A percentile compares a stretch with the other conserved stretches of the same genome.
phyloP scores from a whole-genome alignment of 2,329 filamentous ascomycete genomes.

The Scytalidium sp. region DNA sequence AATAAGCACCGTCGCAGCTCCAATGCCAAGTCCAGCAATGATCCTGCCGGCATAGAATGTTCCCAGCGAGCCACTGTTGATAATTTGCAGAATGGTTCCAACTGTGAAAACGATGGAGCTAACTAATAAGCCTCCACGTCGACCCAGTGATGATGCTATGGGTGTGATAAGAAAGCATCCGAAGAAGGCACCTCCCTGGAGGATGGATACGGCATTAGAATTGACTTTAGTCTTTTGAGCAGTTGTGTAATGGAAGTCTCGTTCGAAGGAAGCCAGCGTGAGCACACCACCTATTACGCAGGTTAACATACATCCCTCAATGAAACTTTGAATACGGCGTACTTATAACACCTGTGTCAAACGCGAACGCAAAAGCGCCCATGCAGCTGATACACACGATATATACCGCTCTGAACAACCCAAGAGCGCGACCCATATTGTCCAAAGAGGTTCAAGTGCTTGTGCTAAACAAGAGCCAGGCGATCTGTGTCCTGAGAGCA shows the following conservation, averaged over 20 bases:
- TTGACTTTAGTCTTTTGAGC: constrained; percentile 37
- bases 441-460: too few species aligned
- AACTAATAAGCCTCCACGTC: constrained; percentile 39
- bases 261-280: constrained; percentile 38
- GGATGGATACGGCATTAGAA: constrained; percentile 39
- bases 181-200: constrained; percentile 48
- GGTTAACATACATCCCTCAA: too few species aligned
- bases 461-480: too few species aligned
- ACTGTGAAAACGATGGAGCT: constrained; percentile 38
- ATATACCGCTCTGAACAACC: too few species aligned
- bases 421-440: too few species aligned
- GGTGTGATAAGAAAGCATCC: constrained; percentile 49
- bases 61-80: constrained; percentile 41
- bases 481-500: too few species aligned
- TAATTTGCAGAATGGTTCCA: constrained; percentile 41
- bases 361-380: too few species aligned
- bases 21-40: constrained; percentile 44
- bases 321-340: too few species aligned
- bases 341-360: too few species aligned
- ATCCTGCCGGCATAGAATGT: constrained; percentile 45
- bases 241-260: constrained; percentile 38
- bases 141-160: constrained; percentile 41
- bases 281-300: constrained; percentile 45
- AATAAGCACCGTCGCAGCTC: constrained; percentile 39
- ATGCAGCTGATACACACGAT: too few species aligned